Conservation (phyloP, 495 filamentous ascomycete species). For the Aspergillus nidulans region DNA sequence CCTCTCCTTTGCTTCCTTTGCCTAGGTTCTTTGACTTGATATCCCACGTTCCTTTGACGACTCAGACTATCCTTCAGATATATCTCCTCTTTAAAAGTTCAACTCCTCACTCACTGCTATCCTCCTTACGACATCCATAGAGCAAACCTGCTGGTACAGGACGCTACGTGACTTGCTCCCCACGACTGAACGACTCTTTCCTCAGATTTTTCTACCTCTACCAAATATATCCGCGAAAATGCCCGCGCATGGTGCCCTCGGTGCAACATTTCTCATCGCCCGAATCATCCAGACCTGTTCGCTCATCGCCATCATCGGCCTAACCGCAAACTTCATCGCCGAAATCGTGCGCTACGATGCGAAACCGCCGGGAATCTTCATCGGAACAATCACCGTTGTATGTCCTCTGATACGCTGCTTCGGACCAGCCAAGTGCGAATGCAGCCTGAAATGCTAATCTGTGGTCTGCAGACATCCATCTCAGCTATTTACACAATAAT, state of each 20-base stretch:
- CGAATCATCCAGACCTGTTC: constrained; percentile 66
- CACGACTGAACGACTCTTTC: constrained; percentile 1
- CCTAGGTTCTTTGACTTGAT: not conserved
- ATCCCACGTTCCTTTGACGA: not conserved
- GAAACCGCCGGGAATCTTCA: constrained; percentile 63
- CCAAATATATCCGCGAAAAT: constrained; percentile 21
- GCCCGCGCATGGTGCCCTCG: constrained; percentile 62
- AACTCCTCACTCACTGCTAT: not conserved
- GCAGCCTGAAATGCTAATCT: too few relatives aligned
- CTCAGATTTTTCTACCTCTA: not conserved
- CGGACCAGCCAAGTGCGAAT: not conserved
- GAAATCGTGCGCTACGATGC: constrained; percentile 61
- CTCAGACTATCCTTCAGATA: not conserved
- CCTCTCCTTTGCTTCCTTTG: not conserved
- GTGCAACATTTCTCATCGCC: constrained; percentile 69
- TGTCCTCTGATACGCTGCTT: constrained; percentile 23
- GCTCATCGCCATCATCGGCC: constrained; percentile 75
- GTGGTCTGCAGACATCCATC: constrained; percentile 68
- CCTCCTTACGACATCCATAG: not conserved
- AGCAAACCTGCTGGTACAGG: constrained; percentile 5
- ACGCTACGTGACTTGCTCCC: not conserved
- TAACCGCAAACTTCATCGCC: constrained; percentile 79
- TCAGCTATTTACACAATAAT: constrained; percentile 73
- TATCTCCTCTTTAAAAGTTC: not conserved
- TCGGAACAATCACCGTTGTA: constrained; percentile 78